Percentiles rank a stretch among this genome's conserved stretches.
phyloP scores from a whole-genome alignment of 2,329 filamentous ascomycete species.

The Balansia obtecta region DNA sequence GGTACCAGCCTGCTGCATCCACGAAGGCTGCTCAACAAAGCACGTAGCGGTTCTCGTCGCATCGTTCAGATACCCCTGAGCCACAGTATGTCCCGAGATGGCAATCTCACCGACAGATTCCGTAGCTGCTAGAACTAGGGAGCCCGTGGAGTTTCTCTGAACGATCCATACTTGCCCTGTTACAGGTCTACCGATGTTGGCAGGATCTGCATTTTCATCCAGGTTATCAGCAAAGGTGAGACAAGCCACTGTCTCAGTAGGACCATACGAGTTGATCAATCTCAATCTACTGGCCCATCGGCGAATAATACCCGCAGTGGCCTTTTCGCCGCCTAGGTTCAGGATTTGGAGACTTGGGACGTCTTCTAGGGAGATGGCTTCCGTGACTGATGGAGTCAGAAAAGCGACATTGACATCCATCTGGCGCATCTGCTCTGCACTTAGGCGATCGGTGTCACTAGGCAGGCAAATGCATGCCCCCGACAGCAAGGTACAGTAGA shows the following conservation, averaged over 20 bases:
- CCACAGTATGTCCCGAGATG: neutral
- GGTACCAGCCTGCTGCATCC: neutral
- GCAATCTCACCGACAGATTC: neutral
- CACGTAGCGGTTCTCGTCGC: neutral
- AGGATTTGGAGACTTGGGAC: neutral
- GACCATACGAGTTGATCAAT: neutral
- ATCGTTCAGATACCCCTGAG: neutral
- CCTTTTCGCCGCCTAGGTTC: neutral
- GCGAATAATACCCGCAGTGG: neutral
- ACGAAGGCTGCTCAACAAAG: neutral
- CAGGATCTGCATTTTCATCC: neutral
- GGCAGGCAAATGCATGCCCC: conserved; percentile 39
- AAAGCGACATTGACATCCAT: neutral
- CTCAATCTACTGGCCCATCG: neutral
- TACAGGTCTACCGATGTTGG: neutral
- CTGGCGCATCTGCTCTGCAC: conserved; percentile 15
- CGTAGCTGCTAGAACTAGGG: neutral
- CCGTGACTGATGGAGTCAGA: conserved; percentile 3
- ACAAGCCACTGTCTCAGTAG: neutral
- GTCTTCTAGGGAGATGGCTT: neutral
- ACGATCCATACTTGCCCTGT: neutral
- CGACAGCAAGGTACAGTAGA: conserved; percentile 4
- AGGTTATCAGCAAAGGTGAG: neutral
- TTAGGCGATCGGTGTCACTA: conserved; percentile 36
- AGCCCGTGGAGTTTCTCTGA: neutral